Conservation (phyloP, 225 moss, liverwort and hornwort species). For the Bryum argenteum region DNA sequence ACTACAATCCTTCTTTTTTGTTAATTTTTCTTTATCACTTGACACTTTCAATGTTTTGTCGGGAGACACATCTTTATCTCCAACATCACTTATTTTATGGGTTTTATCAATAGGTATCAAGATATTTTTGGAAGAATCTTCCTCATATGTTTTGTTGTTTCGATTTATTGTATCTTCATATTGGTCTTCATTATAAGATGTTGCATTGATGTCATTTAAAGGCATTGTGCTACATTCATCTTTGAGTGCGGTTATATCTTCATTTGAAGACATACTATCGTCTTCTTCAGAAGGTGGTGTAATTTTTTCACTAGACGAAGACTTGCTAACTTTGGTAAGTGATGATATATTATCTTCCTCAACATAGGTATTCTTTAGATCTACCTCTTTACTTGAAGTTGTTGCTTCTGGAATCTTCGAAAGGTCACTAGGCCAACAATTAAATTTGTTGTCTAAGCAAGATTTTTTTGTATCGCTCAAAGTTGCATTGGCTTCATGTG, state of each 20-base stretch:
- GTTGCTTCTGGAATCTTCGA: not conserved
- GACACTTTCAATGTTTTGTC: not conserved
- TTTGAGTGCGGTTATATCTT: not conserved
- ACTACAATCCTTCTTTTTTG: not conserved
- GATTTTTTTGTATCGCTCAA: not conserved
- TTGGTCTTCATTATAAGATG: rapidly evolving
- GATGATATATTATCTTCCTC: not conserved
- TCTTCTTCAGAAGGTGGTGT: not conserved
- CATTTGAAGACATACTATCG: not conserved
- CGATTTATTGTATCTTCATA: not conserved
- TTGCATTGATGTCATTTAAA: not conserved
- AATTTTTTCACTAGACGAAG: not conserved
- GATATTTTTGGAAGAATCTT: not conserved
- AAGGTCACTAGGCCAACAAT: not conserved
- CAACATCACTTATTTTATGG: not conserved
- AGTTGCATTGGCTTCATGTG: not conserved
- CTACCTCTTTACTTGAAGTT: no score
- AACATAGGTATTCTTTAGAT: not conserved
- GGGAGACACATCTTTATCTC: not conserved
- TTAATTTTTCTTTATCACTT: not conserved
- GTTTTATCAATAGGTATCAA: not conserved
- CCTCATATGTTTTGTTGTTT: not conserved
- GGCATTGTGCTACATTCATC: not conserved
- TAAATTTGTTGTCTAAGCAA: not conserved
- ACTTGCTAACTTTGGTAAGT: no score